A percentile compares a stretch with the other conserved stretches of the same genome.
phyloP scores from a whole-genome alignment of 2,329 filamentous ascomycete species.

The Stagonosporopsis tanaceti region DNA sequence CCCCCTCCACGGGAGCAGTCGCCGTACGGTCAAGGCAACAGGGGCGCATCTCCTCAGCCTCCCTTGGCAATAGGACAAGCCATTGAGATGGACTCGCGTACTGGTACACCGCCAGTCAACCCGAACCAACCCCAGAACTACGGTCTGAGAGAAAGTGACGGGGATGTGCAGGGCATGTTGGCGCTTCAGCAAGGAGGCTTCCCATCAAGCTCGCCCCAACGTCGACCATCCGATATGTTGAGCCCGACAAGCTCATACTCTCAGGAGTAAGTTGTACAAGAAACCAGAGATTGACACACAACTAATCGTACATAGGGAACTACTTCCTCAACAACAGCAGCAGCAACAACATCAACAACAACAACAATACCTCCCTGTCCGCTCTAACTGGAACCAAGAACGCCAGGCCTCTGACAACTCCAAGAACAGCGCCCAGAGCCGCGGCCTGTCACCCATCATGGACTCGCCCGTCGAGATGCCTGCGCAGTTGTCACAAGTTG shows the following conservation, averaged over 20 bases:
- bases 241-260: constrained; percentile 75
- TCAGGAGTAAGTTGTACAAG: constrained; percentile 69
- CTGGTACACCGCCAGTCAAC: constrained; percentile 36
- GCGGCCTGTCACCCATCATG: constrained; percentile 51
- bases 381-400: constrained; percentile 53
- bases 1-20: constrained; percentile 43
- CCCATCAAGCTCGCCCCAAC: constrained; percentile 37
- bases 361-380: constrained; percentile 56
- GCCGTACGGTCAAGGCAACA: constrained; percentile 48
- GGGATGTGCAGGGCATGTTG: constrained; percentile 77
- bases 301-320: constrained; percentile 26
- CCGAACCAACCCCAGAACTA: constrained; percentile 39
- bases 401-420: constrained; percentile 35
- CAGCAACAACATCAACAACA: constrained; percentile 28
- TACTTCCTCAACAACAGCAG: constrained; percentile 7
- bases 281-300: constrained; percentile 19
- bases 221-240: constrained; percentile 34
- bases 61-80: constrained; percentile 65
- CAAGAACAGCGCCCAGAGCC: constrained; percentile 40
- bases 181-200: constrained; percentile 67
- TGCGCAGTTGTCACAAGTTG: constrained; percentile 40
- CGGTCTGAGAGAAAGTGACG: constrained; percentile 68
- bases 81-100: constrained; percentile 79
- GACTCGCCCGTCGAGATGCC: constrained; percentile 49
- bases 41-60: constrained; percentile 64